A percentile compares a stretch with the other conserved stretches of the same genome.
Evolutionary conservation across 2,329 filamentous ascomycete species (phyloP).

Genomic region (Pezizomycotina sp.): DNA sequence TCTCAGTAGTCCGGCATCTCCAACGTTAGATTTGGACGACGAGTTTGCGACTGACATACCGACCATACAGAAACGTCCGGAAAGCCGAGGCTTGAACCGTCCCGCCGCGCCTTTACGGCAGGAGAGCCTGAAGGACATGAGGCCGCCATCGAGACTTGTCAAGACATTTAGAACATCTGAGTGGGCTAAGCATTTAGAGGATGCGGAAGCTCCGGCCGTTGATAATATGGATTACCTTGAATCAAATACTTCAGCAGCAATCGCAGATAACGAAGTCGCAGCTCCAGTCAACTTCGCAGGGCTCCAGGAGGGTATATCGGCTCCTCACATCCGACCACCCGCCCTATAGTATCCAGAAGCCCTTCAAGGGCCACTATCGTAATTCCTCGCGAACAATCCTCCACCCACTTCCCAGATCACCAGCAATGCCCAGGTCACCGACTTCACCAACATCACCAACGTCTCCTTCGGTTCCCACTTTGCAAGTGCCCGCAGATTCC

Average conservation of each 20-base stretch:
- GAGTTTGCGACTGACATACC: constrained; percentile 7
- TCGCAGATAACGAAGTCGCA: constrained; percentile 36
- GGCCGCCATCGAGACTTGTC: constrained; percentile 48
- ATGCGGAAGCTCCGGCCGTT: constrained; percentile 54
- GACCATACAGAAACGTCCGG: not conserved
- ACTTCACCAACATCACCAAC: no score
- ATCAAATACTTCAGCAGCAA: constrained; percentile 29
- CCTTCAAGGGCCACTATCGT: no score
- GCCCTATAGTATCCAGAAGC: no score
- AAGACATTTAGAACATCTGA: constrained; percentile 81
- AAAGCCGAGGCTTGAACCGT: constrained; percentile 5
- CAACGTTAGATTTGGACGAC: constrained; percentile 1
- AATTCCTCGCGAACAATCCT: no score
- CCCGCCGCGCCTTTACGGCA: constrained; percentile 16
- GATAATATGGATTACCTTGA: constrained; percentile 42
- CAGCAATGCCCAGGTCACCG: no score
- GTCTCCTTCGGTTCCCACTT: no score
- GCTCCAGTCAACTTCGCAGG: constrained; percentile 48
- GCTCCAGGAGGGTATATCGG: constrained; percentile 52
- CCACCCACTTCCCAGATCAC: no score
- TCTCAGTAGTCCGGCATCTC: constrained; percentile 7
- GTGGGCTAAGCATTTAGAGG: constrained; percentile 78
- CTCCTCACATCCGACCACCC: no score
- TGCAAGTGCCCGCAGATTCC: no score
- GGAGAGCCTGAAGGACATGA: constrained; percentile 13